Evolutionary conservation across 2,329 filamentous ascomycete genomes (phyloP).

Genomic region (Aspergillus persii): DNA sequence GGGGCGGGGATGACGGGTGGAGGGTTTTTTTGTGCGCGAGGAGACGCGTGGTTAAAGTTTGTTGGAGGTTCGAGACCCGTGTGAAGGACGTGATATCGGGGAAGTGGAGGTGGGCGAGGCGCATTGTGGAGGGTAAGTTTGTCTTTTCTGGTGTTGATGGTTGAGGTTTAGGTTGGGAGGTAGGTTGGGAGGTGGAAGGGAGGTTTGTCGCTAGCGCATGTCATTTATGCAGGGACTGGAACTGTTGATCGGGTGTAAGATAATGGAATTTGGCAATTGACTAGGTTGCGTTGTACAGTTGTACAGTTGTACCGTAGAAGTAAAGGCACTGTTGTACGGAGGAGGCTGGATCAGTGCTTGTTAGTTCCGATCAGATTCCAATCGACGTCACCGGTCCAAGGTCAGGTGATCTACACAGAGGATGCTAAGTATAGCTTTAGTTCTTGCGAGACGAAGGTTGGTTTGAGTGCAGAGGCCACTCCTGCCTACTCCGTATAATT

Average conservation of each 20-base stretch:
- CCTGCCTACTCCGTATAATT: not conserved
- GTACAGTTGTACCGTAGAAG: no score
- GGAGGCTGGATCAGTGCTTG: not conserved
- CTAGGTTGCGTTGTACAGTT: no score
- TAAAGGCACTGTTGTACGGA: not conserved
- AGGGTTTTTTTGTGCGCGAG: slow-evolving; percentile 59
- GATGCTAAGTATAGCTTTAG: not conserved
- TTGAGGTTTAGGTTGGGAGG: not conserved
- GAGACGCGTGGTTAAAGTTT: slow-evolving; percentile 54
- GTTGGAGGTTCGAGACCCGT: slow-evolving; percentile 56
- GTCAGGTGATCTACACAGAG: slow-evolving; percentile 2
- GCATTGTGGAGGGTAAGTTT: slow-evolving; percentile 36
- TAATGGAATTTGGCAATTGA: not conserved
- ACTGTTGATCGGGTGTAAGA: not conserved
- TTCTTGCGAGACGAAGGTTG: not conserved
- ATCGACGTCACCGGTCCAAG: not conserved
- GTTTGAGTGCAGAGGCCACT: not conserved
- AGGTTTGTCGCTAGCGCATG: not conserved
- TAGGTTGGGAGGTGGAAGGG: not conserved
- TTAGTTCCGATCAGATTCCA: not conserved
- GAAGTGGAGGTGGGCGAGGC: slow-evolving; percentile 61
- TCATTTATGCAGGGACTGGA: not conserved
- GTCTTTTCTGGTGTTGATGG: not conserved
- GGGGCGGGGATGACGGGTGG: slow-evolving; percentile 40
- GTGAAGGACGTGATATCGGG: slow-evolving; percentile 54